Base-by-base conservation (phyloP, 2,329 filamentous ascomycete species). In the Cephalotrichum gorgonifer region DNA sequence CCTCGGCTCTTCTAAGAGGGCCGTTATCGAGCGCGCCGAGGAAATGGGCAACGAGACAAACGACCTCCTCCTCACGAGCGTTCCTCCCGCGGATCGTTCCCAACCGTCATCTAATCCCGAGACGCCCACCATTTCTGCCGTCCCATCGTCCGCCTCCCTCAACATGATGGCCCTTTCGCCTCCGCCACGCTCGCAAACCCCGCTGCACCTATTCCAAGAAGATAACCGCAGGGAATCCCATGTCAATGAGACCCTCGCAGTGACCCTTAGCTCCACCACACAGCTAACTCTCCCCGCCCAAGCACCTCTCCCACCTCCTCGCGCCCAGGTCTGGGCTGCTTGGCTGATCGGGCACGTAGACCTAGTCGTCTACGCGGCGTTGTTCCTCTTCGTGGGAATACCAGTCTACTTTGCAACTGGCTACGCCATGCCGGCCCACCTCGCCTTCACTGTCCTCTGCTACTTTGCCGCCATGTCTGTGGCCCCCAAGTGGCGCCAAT, bases 391-490 rank as follows among this genome's bases (percentile, higher is more conserved):
- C 28, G 57, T 76, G 8, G 78, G 78, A 0, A 54, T 80, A 0
- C 77, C 78, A 0, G 57, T 78, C 2, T 80, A 78, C 59, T 81
- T 76, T 56, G 59, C 61, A 4, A 65, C 64, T 0, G 70, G 69
- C 15, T 82, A 81, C 58, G 70, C 68, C 15, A 73, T 74, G 71
- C 70, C 71, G 1, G 54, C 69, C 14, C 71, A 75, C 26, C 60
- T 73, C 0, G 55, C 60, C 28, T 53, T 79, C 54, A 77, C 71
- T 50, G 56, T 78, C 6, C 65, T 82, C 3, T 61, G 70, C 43
- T 82, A 76, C 62, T 70, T 75, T 48, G 60, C 62, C 6, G 74
- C 76, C 15, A 59, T 73, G 45, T 64, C 70, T 0, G 58, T 81
- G 9, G 73, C 78, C 0, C 57, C 66, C 0, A 60, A 54, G 2